These are phyloP conservation scores for Geranium incanum DNA, from an alignment of 441 rosid species.

Conservation along the genomic window DNA sequence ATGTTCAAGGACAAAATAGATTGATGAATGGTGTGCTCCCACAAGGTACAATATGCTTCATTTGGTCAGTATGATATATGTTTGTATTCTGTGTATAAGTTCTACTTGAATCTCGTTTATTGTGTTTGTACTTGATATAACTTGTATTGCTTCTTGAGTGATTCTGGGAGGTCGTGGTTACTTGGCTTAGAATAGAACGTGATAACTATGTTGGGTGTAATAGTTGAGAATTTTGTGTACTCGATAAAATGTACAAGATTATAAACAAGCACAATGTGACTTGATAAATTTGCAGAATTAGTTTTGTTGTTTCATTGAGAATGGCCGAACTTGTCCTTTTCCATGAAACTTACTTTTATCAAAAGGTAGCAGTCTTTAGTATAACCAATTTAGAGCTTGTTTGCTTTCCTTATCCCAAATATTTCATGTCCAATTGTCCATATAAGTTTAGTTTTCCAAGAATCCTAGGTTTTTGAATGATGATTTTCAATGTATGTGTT, in stretches of 20 bases:
- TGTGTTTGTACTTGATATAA: neutral
- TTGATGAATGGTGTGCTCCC: slow-evolving; percentile 76
- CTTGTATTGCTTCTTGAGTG: neutral
- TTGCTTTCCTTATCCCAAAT: neutral
- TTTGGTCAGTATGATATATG: neutral
- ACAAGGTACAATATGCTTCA: slow-evolving; percentile 51
- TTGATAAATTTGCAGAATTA: neutral
- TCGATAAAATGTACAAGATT: neutral
- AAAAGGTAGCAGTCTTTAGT: neutral
- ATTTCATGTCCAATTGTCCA: neutral
- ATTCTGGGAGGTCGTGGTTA: neutral
- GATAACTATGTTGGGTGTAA: neutral
- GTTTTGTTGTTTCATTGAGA: neutral
- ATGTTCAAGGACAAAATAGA: slow-evolving; percentile 82
- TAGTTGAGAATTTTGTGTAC: neutral
- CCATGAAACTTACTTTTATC: neutral
- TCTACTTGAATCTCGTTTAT: neutral
- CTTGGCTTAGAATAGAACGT: neutral
- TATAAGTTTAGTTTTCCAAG: slow-evolving; percentile 1
- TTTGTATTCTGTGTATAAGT: neutral
- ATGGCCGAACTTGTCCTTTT: slow-evolving; percentile 3
- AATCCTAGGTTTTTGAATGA: neutral
- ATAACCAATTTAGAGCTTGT: neutral
- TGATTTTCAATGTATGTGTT: slow-evolving; percentile 4
- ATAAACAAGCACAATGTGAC: neutral